These are phyloP conservation scores for Onygenales sp. DNA, from an alignment of 2,329 filamentous ascomycete species.

Conservation along the genomic window DNA sequence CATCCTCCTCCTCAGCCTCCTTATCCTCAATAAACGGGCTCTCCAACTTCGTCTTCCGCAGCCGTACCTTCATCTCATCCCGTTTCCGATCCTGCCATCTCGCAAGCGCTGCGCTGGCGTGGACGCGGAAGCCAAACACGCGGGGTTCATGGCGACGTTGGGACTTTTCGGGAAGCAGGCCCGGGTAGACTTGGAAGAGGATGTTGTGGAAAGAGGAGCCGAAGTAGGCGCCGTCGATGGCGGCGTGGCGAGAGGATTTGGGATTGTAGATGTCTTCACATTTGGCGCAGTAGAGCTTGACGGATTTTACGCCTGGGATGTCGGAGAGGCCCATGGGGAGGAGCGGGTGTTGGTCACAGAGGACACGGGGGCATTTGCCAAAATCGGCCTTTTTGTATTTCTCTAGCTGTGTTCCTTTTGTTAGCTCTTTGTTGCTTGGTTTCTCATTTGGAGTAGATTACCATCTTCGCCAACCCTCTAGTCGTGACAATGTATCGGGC, in stretches of 20 bases:
- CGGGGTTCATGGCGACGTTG: constrained; percentile 77
- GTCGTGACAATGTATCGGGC: constrained; percentile 96
- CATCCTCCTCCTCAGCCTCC: constrained; percentile 30
- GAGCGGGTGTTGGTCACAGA: constrained; percentile 87
- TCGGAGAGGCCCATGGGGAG: constrained; percentile 93
- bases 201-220: constrained; percentile 98
- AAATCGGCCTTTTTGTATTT: constrained; percentile 99
- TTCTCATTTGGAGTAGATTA: constrained; percentile 34
- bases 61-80: constrained; percentile 69
- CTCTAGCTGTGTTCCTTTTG: constrained; percentile 57
- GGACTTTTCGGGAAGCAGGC: constrained; percentile 77
- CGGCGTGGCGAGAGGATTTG: constrained; percentile 89
- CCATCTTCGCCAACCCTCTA: constrained; percentile 90
- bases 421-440: not conserved
- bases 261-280: constrained; percentile 99
- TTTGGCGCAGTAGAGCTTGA: constrained; percentile 93
- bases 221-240: constrained; percentile 96
- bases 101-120: constrained; percentile 75
- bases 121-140: constrained; percentile 92
- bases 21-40: constrained; percentile 66
- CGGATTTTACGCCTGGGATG: constrained; percentile 73
- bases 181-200: constrained; percentile 94
- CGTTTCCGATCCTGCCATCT: constrained; percentile 82
- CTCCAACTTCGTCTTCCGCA: constrained; percentile 61
- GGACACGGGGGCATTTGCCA: constrained; percentile 92